These are phyloP conservation scores for Mortierella alpina DNA, from an alignment of 192 early-diverging fungal genomes.

Conservation along the genomic window DNA sequence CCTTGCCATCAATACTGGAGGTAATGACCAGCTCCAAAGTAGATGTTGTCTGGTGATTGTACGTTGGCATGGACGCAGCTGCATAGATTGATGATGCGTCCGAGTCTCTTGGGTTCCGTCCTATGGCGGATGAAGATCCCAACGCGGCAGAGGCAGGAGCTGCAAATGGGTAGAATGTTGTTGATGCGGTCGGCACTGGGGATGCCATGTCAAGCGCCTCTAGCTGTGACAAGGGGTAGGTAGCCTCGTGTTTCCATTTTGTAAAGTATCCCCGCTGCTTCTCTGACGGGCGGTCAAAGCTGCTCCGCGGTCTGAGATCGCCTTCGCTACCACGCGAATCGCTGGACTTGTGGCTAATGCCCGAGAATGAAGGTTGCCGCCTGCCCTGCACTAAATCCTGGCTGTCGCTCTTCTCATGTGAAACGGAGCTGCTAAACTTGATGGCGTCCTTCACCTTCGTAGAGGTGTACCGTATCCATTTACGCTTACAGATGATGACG, in stretches of 20 bases:
- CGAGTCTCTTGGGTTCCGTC: conserved; percentile 11
- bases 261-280: conserved; percentile 73
- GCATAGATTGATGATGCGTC: conserved; percentile 37
- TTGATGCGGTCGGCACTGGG: conserved; percentile 43
- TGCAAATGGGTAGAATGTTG: conserved; percentile 52
- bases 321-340: conserved; percentile 40
- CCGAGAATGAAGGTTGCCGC: conserved; percentile 29
- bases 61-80: neutral
- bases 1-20: conserved; percentile 30
- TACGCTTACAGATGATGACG: conserved; percentile 74
- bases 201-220: conserved; percentile 73
- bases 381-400: conserved; percentile 10
- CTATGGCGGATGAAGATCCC: neutral
- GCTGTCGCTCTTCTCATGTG: conserved; percentile 2
- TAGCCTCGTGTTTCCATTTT: conserved; percentile 76
- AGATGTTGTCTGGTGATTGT: conserved; percentile 31
- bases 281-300: conserved; percentile 59
- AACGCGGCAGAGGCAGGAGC: conserved; percentile 29
- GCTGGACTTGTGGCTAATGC: conserved; percentile 26
- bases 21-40: conserved; percentile 39
- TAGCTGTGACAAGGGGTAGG: conserved; percentile 64
- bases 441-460: conserved; percentile 54
- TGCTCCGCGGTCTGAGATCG: conserved; percentile 63
- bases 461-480: conserved; percentile 60
- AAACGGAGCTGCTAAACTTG: conserved; percentile 24